A percentile compares a stretch with the other conserved stretches of the same genome.
These are phyloP conservation scores for Coniferiporia weirii DNA, from an alignment of 1,284 basidiomycete species.

Conservation along the genomic window DNA sequence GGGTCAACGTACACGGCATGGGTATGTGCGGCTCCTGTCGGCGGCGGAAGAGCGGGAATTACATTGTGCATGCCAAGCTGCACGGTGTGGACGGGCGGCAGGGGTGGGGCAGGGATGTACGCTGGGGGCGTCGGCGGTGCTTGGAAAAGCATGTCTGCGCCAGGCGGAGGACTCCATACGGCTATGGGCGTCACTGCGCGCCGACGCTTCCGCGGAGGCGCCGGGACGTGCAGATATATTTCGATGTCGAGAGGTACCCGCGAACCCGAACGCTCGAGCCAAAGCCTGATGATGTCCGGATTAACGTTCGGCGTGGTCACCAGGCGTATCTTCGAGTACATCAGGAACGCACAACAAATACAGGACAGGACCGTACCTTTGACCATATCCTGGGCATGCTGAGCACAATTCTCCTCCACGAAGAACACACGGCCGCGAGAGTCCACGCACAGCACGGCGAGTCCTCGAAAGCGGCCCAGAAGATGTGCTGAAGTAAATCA, in stretches of 20 bases:
- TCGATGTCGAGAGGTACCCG: constrained; percentile 69
- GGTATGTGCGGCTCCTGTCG: constrained; percentile 1
- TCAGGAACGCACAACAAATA: constrained; percentile 12
- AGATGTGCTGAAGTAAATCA: constrained; percentile 62
- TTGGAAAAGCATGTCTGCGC: constrained; percentile 4
- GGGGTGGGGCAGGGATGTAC: background rate
- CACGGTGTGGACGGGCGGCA: background rate
- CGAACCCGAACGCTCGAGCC: constrained; percentile 70
- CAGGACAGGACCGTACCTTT: constrained; percentile 45
- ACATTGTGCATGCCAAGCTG: constrained; percentile 10
- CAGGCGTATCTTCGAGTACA: constrained; percentile 53
- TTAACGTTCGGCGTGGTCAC: constrained; percentile 62
- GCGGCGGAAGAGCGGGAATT: constrained; percentile 17
- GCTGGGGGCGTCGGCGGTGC: constrained; percentile 16
- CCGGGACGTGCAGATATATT: constrained; percentile 55
- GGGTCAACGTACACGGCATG: constrained; percentile 1
- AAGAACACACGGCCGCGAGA: constrained; percentile 54
- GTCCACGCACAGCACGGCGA: constrained; percentile 67
- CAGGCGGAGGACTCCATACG: constrained; percentile 9
- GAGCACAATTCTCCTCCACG: constrained; percentile 58
- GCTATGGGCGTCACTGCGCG: constrained; percentile 3
- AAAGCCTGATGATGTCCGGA: constrained; percentile 70
- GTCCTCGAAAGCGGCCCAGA: constrained; percentile 59
- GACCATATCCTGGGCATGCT: constrained; percentile 66
- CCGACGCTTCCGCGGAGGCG: constrained; percentile 13